Evolutionary conservation across 2,329 filamentous ascomycete genomes (phyloP).

Genomic region (Alternaria panax): DNA sequence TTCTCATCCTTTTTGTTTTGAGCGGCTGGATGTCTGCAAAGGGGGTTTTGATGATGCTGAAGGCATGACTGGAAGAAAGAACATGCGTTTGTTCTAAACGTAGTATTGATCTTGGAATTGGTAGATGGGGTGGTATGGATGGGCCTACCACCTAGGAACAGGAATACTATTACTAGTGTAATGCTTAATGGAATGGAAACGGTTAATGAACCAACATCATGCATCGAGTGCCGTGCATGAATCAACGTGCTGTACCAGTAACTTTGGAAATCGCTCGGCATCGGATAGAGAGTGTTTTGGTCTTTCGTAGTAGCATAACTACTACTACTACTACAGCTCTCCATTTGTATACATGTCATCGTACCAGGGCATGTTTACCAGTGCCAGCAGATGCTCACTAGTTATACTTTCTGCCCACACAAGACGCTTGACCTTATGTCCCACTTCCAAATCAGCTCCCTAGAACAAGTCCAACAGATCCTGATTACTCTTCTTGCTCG

Average conservation of each 20-base stretch:
- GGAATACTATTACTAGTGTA: slow-evolving; percentile 40
- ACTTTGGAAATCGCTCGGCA: neutral
- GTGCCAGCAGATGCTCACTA: neutral
- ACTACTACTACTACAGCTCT: neutral
- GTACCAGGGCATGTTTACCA: neutral
- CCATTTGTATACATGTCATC: neutral
- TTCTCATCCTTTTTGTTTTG: slow-evolving; percentile 23
- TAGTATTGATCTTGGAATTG: neutral
- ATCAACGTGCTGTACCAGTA: neutral
- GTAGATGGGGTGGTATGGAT: slow-evolving; percentile 5
- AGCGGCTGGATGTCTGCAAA: slow-evolving; percentile 29
- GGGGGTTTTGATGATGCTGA: slow-evolving; percentile 16
- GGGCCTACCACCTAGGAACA: slow-evolving; percentile 1
- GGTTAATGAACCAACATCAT: slow-evolving; percentile 6
- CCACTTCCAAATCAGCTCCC: slow-evolving; percentile 4
- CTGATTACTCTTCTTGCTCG: slow-evolving; percentile 64
- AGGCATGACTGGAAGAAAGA: slow-evolving; percentile 2
- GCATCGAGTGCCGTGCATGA: neutral
- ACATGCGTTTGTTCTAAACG: slow-evolving; percentile 2
- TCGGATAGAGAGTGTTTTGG: neutral
- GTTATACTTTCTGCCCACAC: neutral
- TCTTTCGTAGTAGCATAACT: neutral
- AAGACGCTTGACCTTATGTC: slow-evolving; percentile 1
- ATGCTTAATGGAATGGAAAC: slow-evolving; percentile 43
- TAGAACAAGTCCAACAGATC: slow-evolving; percentile 65